Conservation (phyloP, 257 asterid species). For the Solanum peruvianum region DNA sequence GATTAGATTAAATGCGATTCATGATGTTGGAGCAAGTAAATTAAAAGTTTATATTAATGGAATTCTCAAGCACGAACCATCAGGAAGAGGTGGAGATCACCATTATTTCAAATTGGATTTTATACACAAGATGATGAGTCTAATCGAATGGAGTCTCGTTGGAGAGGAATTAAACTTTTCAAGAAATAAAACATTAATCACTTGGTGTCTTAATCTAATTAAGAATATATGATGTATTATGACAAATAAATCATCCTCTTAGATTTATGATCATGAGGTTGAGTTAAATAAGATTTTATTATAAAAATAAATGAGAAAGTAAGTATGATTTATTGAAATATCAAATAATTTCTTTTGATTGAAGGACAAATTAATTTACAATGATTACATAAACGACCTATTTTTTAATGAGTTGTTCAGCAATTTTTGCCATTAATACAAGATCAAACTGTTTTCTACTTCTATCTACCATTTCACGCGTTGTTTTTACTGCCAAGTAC, state of each 20-base stretch:
- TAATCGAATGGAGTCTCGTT: slow-evolving; percentile 23
- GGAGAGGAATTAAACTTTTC: slow-evolving; percentile 15
- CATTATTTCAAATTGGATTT: slow-evolving; percentile 27
- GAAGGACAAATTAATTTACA: neutral
- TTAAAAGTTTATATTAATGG: slow-evolving; percentile 15
- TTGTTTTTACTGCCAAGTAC: neutral
- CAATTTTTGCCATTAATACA: neutral
- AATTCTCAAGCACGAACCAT: neutral
- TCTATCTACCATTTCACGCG: neutral
- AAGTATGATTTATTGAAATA: neutral
- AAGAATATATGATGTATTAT: neutral
- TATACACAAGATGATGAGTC: slow-evolving; percentile 21
- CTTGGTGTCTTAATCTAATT: neutral
- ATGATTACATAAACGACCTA: neutral
- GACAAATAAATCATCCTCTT: neutral
- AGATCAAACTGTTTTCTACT: neutral
- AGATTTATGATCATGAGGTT: neutral
- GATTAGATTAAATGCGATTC: slow-evolving; percentile 25
- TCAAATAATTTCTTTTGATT: neutral
- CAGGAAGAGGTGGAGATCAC: slow-evolving; percentile 12
- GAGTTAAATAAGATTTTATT: neutral
- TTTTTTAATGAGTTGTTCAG: neutral
- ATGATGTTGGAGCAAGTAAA: slow-evolving; percentile 8
- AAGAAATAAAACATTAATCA: slow-evolving; percentile 1
- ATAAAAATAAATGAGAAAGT: neutral